These are phyloP conservation scores for Gaeumannomyces sp. DNA, from an alignment of 2,329 filamentous ascomycete species.

Conservation along the genomic window DNA sequence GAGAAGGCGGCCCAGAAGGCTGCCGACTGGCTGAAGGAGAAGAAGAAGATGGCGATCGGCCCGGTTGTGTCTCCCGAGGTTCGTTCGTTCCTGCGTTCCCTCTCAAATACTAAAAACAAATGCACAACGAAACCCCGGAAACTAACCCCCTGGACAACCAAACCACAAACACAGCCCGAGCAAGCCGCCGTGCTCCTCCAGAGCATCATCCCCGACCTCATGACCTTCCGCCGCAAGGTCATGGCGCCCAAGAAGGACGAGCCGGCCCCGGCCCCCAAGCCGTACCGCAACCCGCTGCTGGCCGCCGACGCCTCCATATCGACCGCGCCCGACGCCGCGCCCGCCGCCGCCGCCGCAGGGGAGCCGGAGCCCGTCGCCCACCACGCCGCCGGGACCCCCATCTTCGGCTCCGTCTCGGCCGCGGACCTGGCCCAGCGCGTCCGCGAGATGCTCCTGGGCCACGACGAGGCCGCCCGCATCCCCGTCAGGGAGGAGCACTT, in stretches of 20 bases:
- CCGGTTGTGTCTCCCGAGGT: not conserved
- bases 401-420: constrained; percentile 37
- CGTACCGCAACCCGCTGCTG: constrained; percentile 18
- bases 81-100: not conserved
- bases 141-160: not conserved
- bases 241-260: constrained; percentile 19
- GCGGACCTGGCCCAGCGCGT: constrained; percentile 29
- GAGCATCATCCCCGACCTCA: constrained; percentile 27
- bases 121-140: too few species aligned
- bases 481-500: constrained; percentile 30
- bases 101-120: too few species aligned
- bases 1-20: constrained; percentile 9
- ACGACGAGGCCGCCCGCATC: constrained; percentile 27
- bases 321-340: constrained; percentile 11
- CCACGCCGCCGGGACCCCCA: constrained; percentile 18
- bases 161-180: constrained; percentile 23
- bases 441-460: constrained; percentile 27
- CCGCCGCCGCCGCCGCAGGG: constrained; percentile 7
- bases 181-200: constrained; percentile 29
- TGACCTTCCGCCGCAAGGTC: constrained; percentile 33
- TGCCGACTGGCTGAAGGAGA: constrained; percentile 12
- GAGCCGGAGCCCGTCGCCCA: constrained; percentile 6
- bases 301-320: constrained; percentile 14
- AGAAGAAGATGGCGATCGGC: constrained; percentile 6
- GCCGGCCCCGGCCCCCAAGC: constrained; percentile 13